These are phyloP conservation scores for Puccinia hordei DNA, from an alignment of 1,284 basidiomycete species.

Conservation along the genomic window DNA sequence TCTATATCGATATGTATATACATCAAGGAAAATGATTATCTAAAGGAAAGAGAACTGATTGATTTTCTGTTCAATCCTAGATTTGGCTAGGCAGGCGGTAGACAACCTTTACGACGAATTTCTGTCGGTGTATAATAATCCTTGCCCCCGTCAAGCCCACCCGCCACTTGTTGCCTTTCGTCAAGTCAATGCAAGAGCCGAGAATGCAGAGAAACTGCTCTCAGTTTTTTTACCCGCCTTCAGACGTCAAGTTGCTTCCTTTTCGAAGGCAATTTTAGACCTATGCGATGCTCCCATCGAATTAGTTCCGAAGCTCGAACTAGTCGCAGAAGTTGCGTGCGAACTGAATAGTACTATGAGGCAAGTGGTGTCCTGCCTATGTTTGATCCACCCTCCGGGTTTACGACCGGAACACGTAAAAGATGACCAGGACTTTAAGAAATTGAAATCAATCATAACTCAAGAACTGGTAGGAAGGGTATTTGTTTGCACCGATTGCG, in stretches of 20 bases:
- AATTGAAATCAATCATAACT: neutral
- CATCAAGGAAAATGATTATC: too few species aligned
- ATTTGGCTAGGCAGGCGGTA: neutral
- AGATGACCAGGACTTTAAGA: neutral
- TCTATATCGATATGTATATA: too few species aligned
- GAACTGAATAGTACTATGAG: neutral
- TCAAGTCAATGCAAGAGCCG: neutral
- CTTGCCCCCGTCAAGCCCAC: neutral
- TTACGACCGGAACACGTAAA: neutral
- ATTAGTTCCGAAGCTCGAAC: neutral
- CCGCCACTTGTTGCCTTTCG: neutral
- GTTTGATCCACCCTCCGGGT: neutral
- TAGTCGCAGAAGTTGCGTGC: neutral
- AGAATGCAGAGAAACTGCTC: neutral
- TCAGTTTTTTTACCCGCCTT: neutral
- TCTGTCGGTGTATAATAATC: neutral
- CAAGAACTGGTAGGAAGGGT: neutral
- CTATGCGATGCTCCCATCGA: neutral
- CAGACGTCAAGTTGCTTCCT: neutral
- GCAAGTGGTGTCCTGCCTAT: neutral
- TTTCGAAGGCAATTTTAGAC: neutral
- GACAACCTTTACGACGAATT: neutral
- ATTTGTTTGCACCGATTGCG: neutral
- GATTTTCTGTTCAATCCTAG: neutral
- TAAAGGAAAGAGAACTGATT: neutral